Base-by-base conservation (phyloP, 305 asterid genomes). In the Plantago rigida region DNA sequence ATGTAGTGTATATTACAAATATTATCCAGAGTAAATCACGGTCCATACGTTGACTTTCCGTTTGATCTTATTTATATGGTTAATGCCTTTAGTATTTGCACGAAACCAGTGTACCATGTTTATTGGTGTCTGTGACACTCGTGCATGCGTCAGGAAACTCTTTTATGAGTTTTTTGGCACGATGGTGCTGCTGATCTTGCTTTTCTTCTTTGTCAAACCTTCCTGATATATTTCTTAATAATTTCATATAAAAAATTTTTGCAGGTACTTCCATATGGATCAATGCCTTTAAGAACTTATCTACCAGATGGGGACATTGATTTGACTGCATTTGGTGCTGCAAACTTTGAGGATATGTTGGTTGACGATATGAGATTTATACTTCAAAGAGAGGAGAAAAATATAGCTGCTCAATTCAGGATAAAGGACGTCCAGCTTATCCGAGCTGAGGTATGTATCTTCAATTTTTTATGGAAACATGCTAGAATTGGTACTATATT, bases 301-400 rank as follows among this genome's bases (percentile, higher is more conserved):
- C 96, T 93, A 63, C 96, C 99, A 0, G 95, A 93, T 71, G 99
- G 99, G 68, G 99, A 93, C 73, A 87, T 93, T 58, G 99, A 93
- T 71, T 75, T 93, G 71, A 89, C 99, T 45, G 82, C 81, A 53
- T 82, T 93, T 66, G 83, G 87, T 65, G 84, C 79, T 60, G 59
- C 74, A 62, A 66, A 65, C 66, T 39, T 66, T n/a, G 99, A 87
- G 73, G 95, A 86, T 51, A 59, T 51, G 17, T 69, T 89, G 73
- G 96, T 74, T 10, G 70, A 77, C 41, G 82, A 81, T 47, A 76
- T 93, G 69, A 79, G 74, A 69, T 64, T 80, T 65, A 59, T 84
- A 50, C 89, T 93, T 46, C 79, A 85, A 74, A 79, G 77, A 65
- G 95, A 87, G 69, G 87, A 76, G 36, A 78, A 41, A 57, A 85